Evolutionary conservation across 1,284 basidiomycete species (phyloP).

Genomic region (Leccinum subfulvum): DNA sequence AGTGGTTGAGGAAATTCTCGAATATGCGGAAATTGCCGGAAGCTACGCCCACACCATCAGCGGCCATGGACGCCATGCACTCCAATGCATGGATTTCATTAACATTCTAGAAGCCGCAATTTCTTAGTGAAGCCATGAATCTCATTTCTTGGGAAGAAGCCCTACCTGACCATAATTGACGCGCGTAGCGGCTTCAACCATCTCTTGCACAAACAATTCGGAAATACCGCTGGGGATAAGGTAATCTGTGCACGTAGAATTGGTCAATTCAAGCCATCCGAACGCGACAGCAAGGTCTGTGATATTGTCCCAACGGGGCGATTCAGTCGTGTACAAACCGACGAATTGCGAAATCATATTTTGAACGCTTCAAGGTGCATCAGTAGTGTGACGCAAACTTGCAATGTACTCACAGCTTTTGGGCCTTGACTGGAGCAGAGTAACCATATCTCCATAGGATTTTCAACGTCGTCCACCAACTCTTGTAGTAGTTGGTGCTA

Average conservation of each 20-base stretch:
- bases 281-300: slow-evolving; percentile 53
- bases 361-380: slow-evolving; percentile 48
- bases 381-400: background rate
- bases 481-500: slow-evolving; percentile 39
- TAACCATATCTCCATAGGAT: slow-evolving; percentile 82
- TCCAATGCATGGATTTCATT: slow-evolving; percentile 80
- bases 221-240: slow-evolving; percentile 58
- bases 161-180: slow-evolving; percentile 87
- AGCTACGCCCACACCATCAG: slow-evolving; percentile 63
- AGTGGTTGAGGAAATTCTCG: slow-evolving; percentile 72
- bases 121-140: background rate
- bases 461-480: slow-evolving; percentile 76
- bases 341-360: slow-evolving; percentile 55
- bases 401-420: slow-evolving; percentile 49
- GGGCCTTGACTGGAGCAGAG: slow-evolving; percentile 58
- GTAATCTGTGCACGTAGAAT: slow-evolving; percentile 60
- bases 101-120: slow-evolving; percentile 49
- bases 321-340: slow-evolving; percentile 56
- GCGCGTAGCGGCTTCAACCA: slow-evolving; percentile 81
- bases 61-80: slow-evolving; percentile 73
- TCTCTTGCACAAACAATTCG: slow-evolving; percentile 66
- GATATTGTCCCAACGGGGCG: slow-evolving; percentile 67
- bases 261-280: slow-evolving; percentile 52
- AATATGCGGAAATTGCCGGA: slow-evolving; percentile 90
- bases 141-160: background rate